Evolutionary conservation across 495 filamentous ascomycete genomes (phyloP), one percentile per base, ranked within the genome.

Genomic region (Lichina pygmaea): DNA sequence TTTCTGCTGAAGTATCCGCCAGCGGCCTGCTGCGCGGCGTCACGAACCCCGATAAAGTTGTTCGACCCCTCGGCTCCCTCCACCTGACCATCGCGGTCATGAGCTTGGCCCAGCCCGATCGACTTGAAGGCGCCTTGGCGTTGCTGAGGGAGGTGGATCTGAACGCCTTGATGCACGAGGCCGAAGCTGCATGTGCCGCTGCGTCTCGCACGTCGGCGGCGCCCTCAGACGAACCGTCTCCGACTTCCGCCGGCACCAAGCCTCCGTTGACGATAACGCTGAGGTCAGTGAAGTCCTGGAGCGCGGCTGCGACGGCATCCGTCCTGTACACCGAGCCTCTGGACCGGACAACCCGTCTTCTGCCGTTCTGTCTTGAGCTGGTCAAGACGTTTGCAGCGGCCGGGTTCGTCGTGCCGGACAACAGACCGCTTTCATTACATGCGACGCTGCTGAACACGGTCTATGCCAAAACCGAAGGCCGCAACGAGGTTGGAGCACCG

Each of bases 1-100:
- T 93, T 55, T 66, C 62, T 43, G 53, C 65, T 8, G 68, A 75
- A 34, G 62, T 79, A 36, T 56, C 60, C 9, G 54, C 48, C 42
- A 48, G 56, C 32, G 41, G 52, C 30, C 16, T 32, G 6, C 48
- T 33, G 15, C 32, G 37, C 30, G 41, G 41, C 31, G 3, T 8
- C n/a, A 15, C 40, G 13, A 57, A 70, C 36, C 73, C 76, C 0
- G 55, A 65, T 39, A 66, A 66, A 47, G 79, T 84, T 6, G 57
- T 92, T 36, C 63, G 86, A 16, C 85, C 86, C 0, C 50, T 86
- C 6, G 81, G 78, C 3, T 83, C 82, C 0, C 59, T 93, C 31
- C 86, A 93, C 58, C 60, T 92, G 3, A 93, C 86, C 2, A 58
- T 93, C 7, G 85, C 84, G 0, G 82, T 93, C 3, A 84, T 94